Base-by-base conservation (phyloP, 345 rosid species). In the Eucalyptus sp. region DNA sequence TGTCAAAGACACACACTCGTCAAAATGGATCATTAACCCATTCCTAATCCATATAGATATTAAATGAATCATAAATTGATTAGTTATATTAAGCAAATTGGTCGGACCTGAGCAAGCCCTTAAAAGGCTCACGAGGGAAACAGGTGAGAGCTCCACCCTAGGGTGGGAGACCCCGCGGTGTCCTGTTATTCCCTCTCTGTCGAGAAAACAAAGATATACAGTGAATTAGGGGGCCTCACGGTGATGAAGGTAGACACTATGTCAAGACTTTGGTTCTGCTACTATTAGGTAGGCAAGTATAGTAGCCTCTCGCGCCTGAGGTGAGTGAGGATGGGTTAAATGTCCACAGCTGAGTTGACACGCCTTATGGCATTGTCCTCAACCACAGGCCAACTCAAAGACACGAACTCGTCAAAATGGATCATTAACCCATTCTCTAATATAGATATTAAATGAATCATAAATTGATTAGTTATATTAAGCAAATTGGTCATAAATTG, bases 71-170 rank as follows among this genome's bases (percentile, higher is more conserved):
- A 43, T 43, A 43, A 43, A 43, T 43, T 7, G 44, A 43, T 43
- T 43, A 18, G 4, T 52, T 52, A 52, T 52, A 52, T 52, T 41
- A 41, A 33, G 3, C 37, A 41, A 41, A 41, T 41, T 41, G 41
- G 41, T 41, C 5, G 4, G 1, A 51, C 1, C 2, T 1, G 2
- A 51, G 2, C 4, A 17, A 0, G 0, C 7, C 22, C 4, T 51
- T 51, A 51, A 51, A 51, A 51, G 3, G 4, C 20, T 51, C 3
- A 51, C 4, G 0, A 2, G 17, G 3, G 4, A 51, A 51, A 51
- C 1, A 17, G 0, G 8, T 0, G 0, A 0, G 1, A 16, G 0
- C 17, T 16, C 0, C 4, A 2, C 4, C 22, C 0, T 14, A 0
- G 52, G 3, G 17, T 6, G 1, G 6, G 7, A 15, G 18, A 50